These are phyloP conservation scores for Aspergillus hancockii DNA, from an alignment of 495 filamentous ascomycete species.

Conservation along the genomic window DNA sequence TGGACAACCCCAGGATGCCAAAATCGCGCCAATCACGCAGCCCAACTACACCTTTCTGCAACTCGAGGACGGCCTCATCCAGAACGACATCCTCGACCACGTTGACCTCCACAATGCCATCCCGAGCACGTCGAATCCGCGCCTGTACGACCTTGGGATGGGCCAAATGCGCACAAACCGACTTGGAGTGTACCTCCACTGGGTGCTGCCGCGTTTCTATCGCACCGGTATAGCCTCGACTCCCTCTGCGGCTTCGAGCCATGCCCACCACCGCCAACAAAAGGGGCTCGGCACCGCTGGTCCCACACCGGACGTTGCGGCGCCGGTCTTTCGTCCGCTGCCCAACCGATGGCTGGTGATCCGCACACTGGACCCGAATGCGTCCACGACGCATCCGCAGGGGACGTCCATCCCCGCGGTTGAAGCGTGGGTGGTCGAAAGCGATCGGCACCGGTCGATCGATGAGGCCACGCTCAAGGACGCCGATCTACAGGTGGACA, in stretches of 20 bases:
- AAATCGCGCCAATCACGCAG: conserved; percentile 54
- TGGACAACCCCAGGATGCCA: conserved; percentile 16
- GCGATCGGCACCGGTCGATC: conserved; percentile 38
- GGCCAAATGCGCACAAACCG: conserved; percentile 23
- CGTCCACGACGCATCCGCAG: conserved; percentile 12
- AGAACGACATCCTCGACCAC: conserved; percentile 44
- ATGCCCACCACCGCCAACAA: conserved; percentile 6
- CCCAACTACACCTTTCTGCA: conserved; percentile 56
- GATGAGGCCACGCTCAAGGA: conserved; percentile 28
- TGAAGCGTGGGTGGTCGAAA: conserved; percentile 52
- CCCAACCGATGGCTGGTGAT: conserved; percentile 49
- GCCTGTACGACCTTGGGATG: conserved; percentile 44
- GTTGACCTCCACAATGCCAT: conserved; percentile 44
- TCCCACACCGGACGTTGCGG: conserved; percentile 10
- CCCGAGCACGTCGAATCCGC: conserved; percentile 38
- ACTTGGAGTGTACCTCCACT: conserved; percentile 54
- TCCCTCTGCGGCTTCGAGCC: neutral
- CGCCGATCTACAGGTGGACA: conserved; percentile 49
- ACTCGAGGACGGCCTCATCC: conserved; percentile 32
- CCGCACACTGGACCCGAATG: conserved; percentile 27
- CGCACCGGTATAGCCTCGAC: conserved; percentile 31
- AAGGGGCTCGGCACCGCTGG: conserved; percentile 11
- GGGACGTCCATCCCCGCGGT: conserved; percentile 21
- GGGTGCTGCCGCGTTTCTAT: conserved; percentile 50
- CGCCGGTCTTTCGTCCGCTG: conserved; percentile 28